phyloP scores from a whole-genome alignment of 805 yeast species.

The Lipomyces sp. region DNA sequence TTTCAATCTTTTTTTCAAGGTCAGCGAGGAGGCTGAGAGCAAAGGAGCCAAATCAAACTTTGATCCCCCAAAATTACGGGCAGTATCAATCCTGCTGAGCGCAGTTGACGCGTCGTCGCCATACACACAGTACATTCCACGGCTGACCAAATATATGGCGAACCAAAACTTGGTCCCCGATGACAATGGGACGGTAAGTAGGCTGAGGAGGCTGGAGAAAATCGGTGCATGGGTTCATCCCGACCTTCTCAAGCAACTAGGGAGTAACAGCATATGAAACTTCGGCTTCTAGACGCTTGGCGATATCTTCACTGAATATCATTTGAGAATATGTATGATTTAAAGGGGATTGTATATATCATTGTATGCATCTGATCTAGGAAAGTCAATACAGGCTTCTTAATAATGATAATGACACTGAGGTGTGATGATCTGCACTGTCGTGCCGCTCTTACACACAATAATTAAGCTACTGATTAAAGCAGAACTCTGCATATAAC shows the following conservation, averaged over 20 bases:
- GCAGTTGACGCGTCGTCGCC: conserved; percentile 6
- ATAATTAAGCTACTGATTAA: background rate
- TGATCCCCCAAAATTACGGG: conserved; percentile 9
- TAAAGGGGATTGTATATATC: background rate
- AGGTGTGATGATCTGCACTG: background rate
- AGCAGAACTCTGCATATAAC: background rate
- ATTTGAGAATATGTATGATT: background rate
- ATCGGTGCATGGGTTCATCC: background rate
- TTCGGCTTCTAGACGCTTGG: too few species aligned
- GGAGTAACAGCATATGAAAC: background rate
- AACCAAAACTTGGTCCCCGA: background rate
- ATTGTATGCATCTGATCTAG: background rate
- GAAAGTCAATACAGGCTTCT: background rate
- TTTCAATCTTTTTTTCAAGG: conserved; percentile 17
- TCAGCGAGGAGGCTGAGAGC: conserved; percentile 8
- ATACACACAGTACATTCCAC: conserved; percentile 1
- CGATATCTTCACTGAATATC: background rate
- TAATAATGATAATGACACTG: background rate
- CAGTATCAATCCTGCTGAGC: conserved; percentile 14
- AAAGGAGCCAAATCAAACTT: background rate
- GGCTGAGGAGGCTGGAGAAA: background rate
- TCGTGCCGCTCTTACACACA: background rate
- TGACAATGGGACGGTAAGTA: background rate
- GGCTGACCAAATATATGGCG: conserved; percentile 8
- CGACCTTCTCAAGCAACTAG: background rate